Conservation (phyloP, 495 filamentous ascomycete species). For the Podospora tetraspora region DNA sequence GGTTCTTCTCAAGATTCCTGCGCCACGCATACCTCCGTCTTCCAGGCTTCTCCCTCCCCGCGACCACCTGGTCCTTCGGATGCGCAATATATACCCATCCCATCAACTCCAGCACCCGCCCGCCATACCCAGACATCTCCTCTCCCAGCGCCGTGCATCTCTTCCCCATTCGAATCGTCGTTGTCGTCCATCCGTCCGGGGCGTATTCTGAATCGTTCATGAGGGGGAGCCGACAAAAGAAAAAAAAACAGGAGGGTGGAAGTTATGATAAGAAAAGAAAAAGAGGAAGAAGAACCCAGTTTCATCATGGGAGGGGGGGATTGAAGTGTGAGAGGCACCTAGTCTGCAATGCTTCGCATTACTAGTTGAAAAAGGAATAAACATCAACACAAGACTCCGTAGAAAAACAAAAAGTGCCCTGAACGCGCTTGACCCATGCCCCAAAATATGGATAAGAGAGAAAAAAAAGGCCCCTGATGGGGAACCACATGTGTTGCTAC, state of each 20-base stretch:
- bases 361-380: not conserved
- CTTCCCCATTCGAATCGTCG: not conserved
- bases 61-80: too few species aligned
- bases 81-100: not conserved
- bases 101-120: too few species aligned
- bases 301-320: not conserved
- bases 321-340: too few species aligned
- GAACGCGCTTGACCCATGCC: conserved; percentile 13
- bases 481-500: conserved; percentile 5
- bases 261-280: not conserved
- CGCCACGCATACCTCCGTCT: too few species aligned
- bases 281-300: not conserved
- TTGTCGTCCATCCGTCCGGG: not conserved
- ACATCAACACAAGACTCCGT: not conserved
- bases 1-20: not conserved
- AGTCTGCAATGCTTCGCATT: conserved; percentile 4
- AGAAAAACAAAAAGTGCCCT: not conserved
- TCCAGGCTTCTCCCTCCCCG: too few species aligned
- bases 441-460: not conserved
- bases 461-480: not conserved
- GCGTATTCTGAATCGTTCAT: not conserved
- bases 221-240: not conserved
- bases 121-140: too few species aligned
- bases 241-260: not conserved
- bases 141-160: not conserved